These are phyloP conservation scores for Gentiana straminea DNA, from an alignment of 257 asterid genomes.

Conservation along the genomic window DNA sequence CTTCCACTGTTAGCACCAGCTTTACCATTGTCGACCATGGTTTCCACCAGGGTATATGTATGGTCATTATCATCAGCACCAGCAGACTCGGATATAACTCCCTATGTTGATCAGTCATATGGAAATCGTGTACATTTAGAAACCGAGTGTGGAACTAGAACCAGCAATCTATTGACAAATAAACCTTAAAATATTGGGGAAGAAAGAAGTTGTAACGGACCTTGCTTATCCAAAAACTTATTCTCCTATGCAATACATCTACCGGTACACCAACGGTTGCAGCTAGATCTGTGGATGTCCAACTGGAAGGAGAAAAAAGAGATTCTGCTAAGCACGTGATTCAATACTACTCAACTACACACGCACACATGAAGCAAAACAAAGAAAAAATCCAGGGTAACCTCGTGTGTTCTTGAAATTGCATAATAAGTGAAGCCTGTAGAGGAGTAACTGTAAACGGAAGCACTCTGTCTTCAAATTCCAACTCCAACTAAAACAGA, in stretches of 20 bases:
- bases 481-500: slow-evolving; percentile 72
- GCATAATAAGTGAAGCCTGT: slow-evolving; percentile 85
- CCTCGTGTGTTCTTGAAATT: slow-evolving; percentile 86
- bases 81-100: slow-evolving; percentile 64
- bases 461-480: slow-evolving; percentile 70
- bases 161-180: too few relatives aligned
- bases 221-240: slow-evolving; percentile 90
- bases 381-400: slow-evolving; percentile 13
- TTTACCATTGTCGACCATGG: slow-evolving; percentile 49
- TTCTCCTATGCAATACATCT: slow-evolving; percentile 68
- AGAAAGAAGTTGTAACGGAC: slow-evolving; percentile 17
- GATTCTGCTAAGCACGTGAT: background rate
- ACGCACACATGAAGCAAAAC: background rate
- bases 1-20: slow-evolving; percentile 40
- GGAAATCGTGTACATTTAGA: background rate
- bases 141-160: too few relatives aligned
- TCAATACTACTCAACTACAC: background rate
- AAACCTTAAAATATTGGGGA: background rate
- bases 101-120: slow-evolving; percentile 38
- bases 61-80: slow-evolving; percentile 42
- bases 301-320: slow-evolving; percentile 34
- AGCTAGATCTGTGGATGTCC: slow-evolving; percentile 81
- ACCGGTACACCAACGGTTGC: slow-evolving; percentile 73
- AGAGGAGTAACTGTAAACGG: slow-evolving; percentile 81
- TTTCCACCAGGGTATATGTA: slow-evolving; percentile 58